These are phyloP conservation scores for Cadophora gregata DNA, from an alignment of 2,329 filamentous ascomycete species.

Conservation along the genomic window DNA sequence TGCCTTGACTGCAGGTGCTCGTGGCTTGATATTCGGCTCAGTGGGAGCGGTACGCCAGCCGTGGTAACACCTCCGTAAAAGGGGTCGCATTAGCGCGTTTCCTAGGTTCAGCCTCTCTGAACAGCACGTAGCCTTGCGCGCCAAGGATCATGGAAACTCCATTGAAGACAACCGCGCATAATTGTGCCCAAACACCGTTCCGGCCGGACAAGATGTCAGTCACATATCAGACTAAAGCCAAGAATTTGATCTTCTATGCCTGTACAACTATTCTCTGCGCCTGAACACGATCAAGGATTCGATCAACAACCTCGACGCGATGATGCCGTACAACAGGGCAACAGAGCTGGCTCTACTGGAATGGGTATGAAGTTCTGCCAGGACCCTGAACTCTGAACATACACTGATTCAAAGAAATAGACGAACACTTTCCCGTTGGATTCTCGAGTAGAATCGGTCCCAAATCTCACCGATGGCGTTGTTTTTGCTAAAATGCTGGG, in stretches of 20 bases:
- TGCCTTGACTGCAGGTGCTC: too few species aligned
- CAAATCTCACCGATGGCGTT: slow-evolving; percentile 45
- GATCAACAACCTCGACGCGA: slow-evolving; percentile 16
- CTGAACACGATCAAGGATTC: slow-evolving; percentile 13
- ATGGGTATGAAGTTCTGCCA: slow-evolving; percentile 52
- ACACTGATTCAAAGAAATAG: slow-evolving; percentile 37
- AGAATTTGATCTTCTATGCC: slow-evolving; percentile 8
- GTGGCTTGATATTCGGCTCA: background rate
- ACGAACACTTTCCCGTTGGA: slow-evolving; percentile 46
- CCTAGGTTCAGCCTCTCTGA: background rate
- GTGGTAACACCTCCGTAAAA: background rate
- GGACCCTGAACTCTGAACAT: background rate
- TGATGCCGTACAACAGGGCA: slow-evolving; percentile 41
- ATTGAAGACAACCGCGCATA: slow-evolving; percentile 13
- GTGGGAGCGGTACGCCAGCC: too few species aligned
- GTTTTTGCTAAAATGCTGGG: slow-evolving; percentile 45
- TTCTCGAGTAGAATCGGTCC: slow-evolving; percentile 39
- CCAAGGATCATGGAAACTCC: slow-evolving; percentile 1
- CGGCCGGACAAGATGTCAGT: slow-evolving; percentile 28
- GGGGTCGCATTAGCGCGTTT: background rate
- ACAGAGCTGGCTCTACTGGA: slow-evolving; percentile 62
- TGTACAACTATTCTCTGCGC: slow-evolving; percentile 12
- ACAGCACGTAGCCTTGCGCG: background rate
- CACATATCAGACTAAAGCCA: slow-evolving; percentile 24
- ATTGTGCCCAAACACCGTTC: slow-evolving; percentile 23